Evolutionary conservation across 768 basidiomycete genomes (phyloP), one percentile per base, ranked within the genome.

Genomic region (Flagelloscypha sp.): DNA sequence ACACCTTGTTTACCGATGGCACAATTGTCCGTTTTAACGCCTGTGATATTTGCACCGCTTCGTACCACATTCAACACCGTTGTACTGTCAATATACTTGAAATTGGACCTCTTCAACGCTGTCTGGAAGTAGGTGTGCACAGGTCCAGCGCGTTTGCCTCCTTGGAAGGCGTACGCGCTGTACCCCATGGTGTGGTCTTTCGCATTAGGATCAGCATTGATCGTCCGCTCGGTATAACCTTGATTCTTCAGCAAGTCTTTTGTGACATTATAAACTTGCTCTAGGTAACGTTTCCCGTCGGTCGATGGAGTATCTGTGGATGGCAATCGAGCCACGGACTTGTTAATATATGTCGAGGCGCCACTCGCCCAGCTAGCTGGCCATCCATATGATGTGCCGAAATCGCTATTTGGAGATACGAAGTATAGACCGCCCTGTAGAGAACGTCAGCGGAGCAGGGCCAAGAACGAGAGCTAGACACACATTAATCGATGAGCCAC

Each of bases 401-500:
- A 67, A 33, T 67, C 65, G 13, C 33, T 21, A 37, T 53, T 49
- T 16, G 46, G 38, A 1, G 63, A 57, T 16, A 50, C 50, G 56
- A 55, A 59, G 44, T 61, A 62, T 5, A 60, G 49, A 4, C 58
- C 58, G 31, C 15, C 25, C 7, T n/a, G n/a, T 11, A 16, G 33
- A 7, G 39, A 11, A 24, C 19, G 3, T 38, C 25, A 30, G 4
- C 5, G 27, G 9, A n/a, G n/a, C n/a, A n/a, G n/a, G n/a, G n/a
- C n/a, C n/a, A 28, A 10, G 27, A 16, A 21, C 12, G 23, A 23
- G 19, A 27, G 15, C 5, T 16, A 15, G 23, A 28, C 10, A 2
- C 57, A 74, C 78, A 50, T 80, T 79, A 46, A 80, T 62, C 2
- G 76, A 63, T 5, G 72, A 73, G 24, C 76, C 78, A 13, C 78